A percentile compares a stretch with the other conserved stretches of the same genome.
These are phyloP conservation scores for Pseudocercospora ulei DNA, from an alignment of 2,329 filamentous ascomycete species.

Conservation along the genomic window DNA sequence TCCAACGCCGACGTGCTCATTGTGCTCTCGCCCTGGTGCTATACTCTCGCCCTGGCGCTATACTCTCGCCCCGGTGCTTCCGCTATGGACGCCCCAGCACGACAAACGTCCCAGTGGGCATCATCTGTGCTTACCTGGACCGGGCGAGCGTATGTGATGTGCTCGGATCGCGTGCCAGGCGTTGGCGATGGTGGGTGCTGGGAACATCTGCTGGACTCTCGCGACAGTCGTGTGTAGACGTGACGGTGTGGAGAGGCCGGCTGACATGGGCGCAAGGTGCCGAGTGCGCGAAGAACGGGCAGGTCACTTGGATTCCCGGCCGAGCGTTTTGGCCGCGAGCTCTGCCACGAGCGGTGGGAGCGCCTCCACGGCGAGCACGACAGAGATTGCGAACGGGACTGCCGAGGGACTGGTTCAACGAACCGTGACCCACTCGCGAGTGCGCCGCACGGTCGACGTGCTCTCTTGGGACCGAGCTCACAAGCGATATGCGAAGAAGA, in stretches of 20 bases:
- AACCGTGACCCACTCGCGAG: too few species aligned
- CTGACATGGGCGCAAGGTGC: neutral
- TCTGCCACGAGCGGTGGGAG: too few species aligned
- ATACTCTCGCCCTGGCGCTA: neutral
- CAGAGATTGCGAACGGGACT: too few species aligned
- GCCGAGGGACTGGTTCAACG: too few species aligned
- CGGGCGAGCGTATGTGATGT: neutral
- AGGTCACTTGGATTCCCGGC: neutral
- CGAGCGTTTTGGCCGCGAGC: conserved; percentile 1
- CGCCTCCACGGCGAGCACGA: too few species aligned
- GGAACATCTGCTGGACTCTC: conserved; percentile 1
- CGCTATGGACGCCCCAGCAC: conserved; percentile 5
- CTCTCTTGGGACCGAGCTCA: too few species aligned
- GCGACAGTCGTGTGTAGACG: neutral
- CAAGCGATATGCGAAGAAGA: too few species aligned
- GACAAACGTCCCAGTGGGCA: too few species aligned
- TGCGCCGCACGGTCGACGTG: too few species aligned
- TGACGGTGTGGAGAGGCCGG: neutral
- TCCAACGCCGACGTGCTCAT: too few species aligned
- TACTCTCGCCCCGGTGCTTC: neutral
- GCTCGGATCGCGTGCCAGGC: neutral
- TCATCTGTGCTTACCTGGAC: conserved; percentile 4
- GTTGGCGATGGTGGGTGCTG: neutral
- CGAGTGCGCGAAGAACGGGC: neutral
- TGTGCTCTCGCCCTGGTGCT: too few species aligned